phyloP scores from a whole-genome alignment of 192 early-diverging fungal genomes.

The Entrophospora sp. region DNA sequence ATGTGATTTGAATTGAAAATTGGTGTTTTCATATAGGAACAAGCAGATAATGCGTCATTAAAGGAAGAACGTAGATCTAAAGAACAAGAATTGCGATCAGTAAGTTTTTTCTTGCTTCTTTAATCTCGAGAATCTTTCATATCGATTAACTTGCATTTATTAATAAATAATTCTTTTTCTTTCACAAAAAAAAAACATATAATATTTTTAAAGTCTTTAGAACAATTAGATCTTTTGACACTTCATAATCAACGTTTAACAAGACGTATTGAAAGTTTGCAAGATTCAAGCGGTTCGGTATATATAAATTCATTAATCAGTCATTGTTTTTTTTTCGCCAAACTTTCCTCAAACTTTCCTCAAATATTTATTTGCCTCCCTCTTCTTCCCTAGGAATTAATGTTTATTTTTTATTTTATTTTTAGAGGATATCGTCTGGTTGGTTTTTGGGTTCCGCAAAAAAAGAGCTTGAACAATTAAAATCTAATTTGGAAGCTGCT shows the following conservation, averaged over 20 bases:
- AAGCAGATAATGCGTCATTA: slow-evolving; percentile 38
- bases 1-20: too few relatives aligned
- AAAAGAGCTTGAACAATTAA: slow-evolving; percentile 48
- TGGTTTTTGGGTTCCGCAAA: slow-evolving; percentile 38
- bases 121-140: too few relatives aligned
- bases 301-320: too few relatives aligned
- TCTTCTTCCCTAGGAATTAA: too few relatives aligned
- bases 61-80: slow-evolving; percentile 45
- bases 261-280: slow-evolving; percentile 49
- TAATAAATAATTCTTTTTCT: too few relatives aligned
- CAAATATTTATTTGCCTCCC: too few relatives aligned
- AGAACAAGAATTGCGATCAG: slow-evolving; percentile 49
- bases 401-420: neutral
- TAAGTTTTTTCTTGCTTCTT: too few relatives aligned
- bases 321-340: too few relatives aligned
- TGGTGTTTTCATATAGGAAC: too few relatives aligned
- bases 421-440: slow-evolving; percentile 28
- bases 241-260: slow-evolving; percentile 53
- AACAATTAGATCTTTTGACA: slow-evolving; percentile 47
- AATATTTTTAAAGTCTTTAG: slow-evolving; percentile 24
- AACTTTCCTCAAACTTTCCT: neutral
- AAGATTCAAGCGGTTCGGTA: slow-evolving; percentile 33
- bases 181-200: too few relatives aligned
- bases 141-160: too few relatives aligned
- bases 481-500: slow-evolving; percentile 35